These are phyloP conservation scores for Fusarium foetens DNA, from an alignment of 2,329 filamentous ascomycete species.

Conservation along the genomic window DNA sequence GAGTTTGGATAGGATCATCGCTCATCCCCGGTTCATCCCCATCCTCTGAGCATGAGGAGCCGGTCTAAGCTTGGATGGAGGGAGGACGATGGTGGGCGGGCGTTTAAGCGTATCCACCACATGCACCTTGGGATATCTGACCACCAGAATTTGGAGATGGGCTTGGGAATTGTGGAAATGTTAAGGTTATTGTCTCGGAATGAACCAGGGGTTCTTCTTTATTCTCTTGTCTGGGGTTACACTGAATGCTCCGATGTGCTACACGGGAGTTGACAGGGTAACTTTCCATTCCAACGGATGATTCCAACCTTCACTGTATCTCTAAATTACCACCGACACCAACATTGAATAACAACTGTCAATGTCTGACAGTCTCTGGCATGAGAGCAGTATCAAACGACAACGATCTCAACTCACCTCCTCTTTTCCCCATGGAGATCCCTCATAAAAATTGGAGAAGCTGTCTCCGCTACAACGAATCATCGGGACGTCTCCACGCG, in stretches of 20 bases:
- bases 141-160: not conserved
- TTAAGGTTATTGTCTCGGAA: constrained; percentile 7
- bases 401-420: not conserved
- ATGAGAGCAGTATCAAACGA: not conserved
- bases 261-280: not conserved
- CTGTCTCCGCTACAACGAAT: not conserved
- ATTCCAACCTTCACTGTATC: not conserved
- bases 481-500: not conserved
- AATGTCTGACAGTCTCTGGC: accelerated
- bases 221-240: not conserved
- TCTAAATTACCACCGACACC: accelerated
- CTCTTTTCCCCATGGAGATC: constrained; percentile 20
- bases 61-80: not conserved
- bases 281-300: not conserved
- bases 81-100: not conserved
- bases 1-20: constrained; percentile 21
- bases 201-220: constrained; percentile 8
- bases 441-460: constrained; percentile 16
- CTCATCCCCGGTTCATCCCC: constrained; percentile 20
- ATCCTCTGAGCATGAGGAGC: not conserved
- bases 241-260: constrained; percentile 3
- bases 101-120: constrained; percentile 14
- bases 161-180: constrained; percentile 11
- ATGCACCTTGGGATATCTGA: not conserved
- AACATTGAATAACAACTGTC: accelerated